These are phyloP conservation scores for Alternaria tenuissima DNA, from an alignment of 2,329 filamentous ascomycete genomes.

Conservation along the genomic window DNA sequence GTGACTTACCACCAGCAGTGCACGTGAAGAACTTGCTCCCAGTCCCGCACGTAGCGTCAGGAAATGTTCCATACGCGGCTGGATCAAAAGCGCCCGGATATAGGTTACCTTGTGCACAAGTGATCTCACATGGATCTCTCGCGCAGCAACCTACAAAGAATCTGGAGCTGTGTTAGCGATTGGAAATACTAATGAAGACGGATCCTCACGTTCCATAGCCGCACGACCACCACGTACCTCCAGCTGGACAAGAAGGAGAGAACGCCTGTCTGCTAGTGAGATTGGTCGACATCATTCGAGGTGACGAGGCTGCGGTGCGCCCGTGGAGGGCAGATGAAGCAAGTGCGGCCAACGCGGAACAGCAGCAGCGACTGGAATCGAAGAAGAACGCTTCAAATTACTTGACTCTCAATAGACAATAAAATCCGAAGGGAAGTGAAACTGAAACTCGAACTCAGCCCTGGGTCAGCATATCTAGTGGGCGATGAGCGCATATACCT, in stretches of 20 bases:
- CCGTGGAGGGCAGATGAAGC: not conserved
- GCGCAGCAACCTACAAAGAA: slow-evolving; percentile 52
- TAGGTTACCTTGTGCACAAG: slow-evolving; percentile 44
- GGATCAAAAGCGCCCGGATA: slow-evolving; percentile 45
- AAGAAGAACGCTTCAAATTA: not conserved
- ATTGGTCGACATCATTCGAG: slow-evolving; percentile 5
- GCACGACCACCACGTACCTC: slow-evolving; percentile 50
- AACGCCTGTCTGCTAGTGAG: slow-evolving; percentile 26
- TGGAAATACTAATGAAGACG: no score
- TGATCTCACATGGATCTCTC: slow-evolving; percentile 45
- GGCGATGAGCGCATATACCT: not conserved
- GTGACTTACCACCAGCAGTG: slow-evolving; percentile 16
- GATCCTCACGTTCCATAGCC: slow-evolving; percentile 24
- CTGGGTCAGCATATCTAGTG: not conserved
- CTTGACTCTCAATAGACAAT: not conserved
- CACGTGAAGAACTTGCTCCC: slow-evolving; percentile 50
- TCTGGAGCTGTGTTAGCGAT: slow-evolving; percentile 6
- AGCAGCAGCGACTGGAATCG: not conserved
- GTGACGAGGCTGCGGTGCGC: not conserved
- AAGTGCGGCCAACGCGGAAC: not conserved
- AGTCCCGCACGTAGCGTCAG: slow-evolving; percentile 40
- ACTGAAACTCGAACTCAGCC: not conserved
- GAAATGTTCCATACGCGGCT: slow-evolving; percentile 39
- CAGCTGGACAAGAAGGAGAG: slow-evolving; percentile 45
- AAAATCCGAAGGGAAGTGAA: not conserved